phyloP scores from a whole-genome alignment of 2,329 filamentous ascomycete genomes.

The Scytalidium sp. region DNA sequence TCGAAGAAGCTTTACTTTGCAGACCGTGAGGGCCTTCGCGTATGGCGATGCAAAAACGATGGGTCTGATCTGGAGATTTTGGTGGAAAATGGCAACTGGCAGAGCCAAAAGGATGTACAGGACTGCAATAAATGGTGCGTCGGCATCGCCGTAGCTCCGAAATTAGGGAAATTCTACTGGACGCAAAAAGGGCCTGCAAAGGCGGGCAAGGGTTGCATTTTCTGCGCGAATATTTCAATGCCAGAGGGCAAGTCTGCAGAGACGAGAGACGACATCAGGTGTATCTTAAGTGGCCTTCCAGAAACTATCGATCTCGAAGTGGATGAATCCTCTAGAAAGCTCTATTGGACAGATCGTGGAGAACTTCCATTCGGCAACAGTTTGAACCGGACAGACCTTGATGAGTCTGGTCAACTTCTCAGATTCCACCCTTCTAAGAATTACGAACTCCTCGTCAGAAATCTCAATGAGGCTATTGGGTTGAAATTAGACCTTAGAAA shows the following conservation, averaged over 20 bases:
- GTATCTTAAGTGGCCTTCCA: slow-evolving; percentile 39
- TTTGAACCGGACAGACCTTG: slow-evolving; percentile 34
- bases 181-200: slow-evolving; percentile 57
- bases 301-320: slow-evolving; percentile 58
- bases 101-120: slow-evolving; percentile 1
- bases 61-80: slow-evolving; percentile 34
- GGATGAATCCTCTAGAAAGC: slow-evolving; percentile 37
- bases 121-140: slow-evolving; percentile 46
- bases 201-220: slow-evolving; percentile 47
- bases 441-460: slow-evolving; percentile 25
- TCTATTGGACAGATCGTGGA: slow-evolving; percentile 62
- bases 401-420: slow-evolving; percentile 15
- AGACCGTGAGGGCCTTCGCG: slow-evolving; percentile 41
- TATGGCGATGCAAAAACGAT: slow-evolving; percentile 37
- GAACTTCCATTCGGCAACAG: slow-evolving; percentile 53
- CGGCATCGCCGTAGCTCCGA: slow-evolving; percentile 46
- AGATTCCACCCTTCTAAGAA: slow-evolving; percentile 14
- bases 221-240: slow-evolving; percentile 42
- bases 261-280: slow-evolving; percentile 11
- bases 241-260: slow-evolving; percentile 23
- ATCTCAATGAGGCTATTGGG: slow-evolving; percentile 46
- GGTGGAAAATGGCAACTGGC: slow-evolving; percentile 15
- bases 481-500: slow-evolving; percentile 36
- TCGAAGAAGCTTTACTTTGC: slow-evolving; percentile 33
- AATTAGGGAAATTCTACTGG: slow-evolving; percentile 51